Evolutionary conservation across 2,329 filamentous ascomycete genomes (phyloP), one percentile per base, ranked within the genome.

Genomic region (Mollisiaceae sp.): DNA sequence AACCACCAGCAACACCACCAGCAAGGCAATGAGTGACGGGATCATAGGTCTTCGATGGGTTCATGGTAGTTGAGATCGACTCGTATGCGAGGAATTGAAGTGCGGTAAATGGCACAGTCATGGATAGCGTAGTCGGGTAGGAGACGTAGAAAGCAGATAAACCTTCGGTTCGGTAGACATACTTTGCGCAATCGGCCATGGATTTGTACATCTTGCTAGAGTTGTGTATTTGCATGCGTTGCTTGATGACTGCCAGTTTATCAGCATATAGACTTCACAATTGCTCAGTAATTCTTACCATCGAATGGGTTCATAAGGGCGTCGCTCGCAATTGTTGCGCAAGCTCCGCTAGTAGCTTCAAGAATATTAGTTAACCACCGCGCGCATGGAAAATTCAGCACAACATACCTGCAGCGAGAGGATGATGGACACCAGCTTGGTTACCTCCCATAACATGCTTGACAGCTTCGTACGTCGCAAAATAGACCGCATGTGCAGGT

Each of bases 221-320:
- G 75, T 95, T 91, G 77, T 97, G 92, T 66, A 99, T 91, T 79
- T 99, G 95, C 95, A 99, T 99, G 74, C 95, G 92, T 79, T 99
- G 95, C 82, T 99, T 99, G 83, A 99, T 97, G 68, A 99, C 95
- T 97, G 75, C 36, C 45, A 14, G 50, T 45, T 45, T 62, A 58
- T 75, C 55, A 75, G 70, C 39, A 63, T 20, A 11, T 20, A 52
- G 55, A 57, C 38, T 38, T 38, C 60, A 15, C 22, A 56, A 32
- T 32, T 52, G 22, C 11, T 38, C 15, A 57, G 24, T 35, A 47
- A 6, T 18, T 27, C 47, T 47, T 85, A 97, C 93, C 93, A 81
- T 99, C 95, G 78, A 99, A 99, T 24, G 95, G 95, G 77, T 98
- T 99, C 95, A 99, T 99, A 71, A 99, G 88, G 62, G 95, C 95